Base-by-base conservation (phyloP, 2,329 filamentous ascomycete species). In the Talaromyces sp. region DNA sequence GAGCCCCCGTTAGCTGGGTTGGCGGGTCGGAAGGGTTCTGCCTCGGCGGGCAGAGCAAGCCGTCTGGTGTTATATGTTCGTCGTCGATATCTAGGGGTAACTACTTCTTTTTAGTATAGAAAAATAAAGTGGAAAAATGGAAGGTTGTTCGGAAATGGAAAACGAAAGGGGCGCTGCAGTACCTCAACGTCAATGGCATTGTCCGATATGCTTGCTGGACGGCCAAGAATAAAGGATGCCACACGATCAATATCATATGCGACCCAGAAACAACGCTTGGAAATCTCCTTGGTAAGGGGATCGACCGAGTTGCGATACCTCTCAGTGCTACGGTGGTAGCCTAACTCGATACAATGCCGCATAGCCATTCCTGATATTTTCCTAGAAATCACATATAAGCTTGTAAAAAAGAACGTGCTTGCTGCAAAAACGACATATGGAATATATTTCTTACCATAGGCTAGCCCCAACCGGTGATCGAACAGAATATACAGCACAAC, bases 341-440 rank as follows among this genome's bases (percentile, higher is more conserved):
- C 73, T 31, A 75, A 69, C 57, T 74, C 71, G n/a, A 74, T 67
- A 52, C 71, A 74, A 50, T 73, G 71, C 3, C 73, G 68, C 7
- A 75, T 66, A n/a, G 72, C 72, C 66, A 73, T 67, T 3, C 72
- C 73, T 12, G 71, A 73, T 8, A 75, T 62, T 61, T 72, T 75
- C 73, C 58, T 60, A 34, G 7, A 28, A 33, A 16, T 53, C 57
- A 59, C 34, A 53, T 36, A 54, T 59, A 14, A 59, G 57, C 16
- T 31, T 59, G 40, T 30, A 34, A 33, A 31, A 23, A 53, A 30
- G 4, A 18, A 12, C 3, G 5, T 30, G 12, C 42, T 52, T 27
- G 14, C 23, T 23, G 23, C 23, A 23, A 23, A 23, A 23, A 23
- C 23, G 23, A 23, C 23, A 23, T 23, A 23, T 23, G 23, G 23